These are phyloP conservation scores for Apiosordaria backusii DNA, from an alignment of 495 filamentous ascomycete genomes.

Conservation along the genomic window DNA sequence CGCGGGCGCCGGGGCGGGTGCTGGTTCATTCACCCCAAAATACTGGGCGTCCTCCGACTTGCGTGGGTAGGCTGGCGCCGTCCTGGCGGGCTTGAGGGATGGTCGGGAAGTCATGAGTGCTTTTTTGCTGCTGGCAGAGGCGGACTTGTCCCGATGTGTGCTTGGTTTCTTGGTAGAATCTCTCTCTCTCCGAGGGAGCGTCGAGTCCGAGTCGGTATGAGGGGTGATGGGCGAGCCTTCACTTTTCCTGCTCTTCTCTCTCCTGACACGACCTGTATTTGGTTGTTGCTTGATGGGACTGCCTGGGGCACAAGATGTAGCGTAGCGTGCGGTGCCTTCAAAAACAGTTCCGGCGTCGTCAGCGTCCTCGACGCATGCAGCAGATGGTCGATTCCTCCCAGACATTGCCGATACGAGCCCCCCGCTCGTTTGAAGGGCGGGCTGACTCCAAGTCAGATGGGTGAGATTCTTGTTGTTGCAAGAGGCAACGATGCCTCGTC, in stretches of 20 bases:
- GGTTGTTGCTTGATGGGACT: constrained; percentile 44
- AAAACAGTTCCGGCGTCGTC: constrained; percentile 43
- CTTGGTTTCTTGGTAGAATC: constrained; percentile 26
- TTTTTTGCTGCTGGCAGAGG: constrained; percentile 23
- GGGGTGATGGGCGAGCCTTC: constrained; percentile 32
- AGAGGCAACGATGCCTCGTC: constrained; percentile 32
- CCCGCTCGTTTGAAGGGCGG: constrained; percentile 19
- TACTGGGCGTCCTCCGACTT: constrained; percentile 26
- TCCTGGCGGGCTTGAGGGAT: constrained; percentile 31
- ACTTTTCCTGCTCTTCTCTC: constrained; percentile 33
- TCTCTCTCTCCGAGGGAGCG: constrained; percentile 33
- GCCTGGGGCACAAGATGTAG: constrained; percentile 33
- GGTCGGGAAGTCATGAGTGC: constrained; percentile 30
- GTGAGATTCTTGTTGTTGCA: constrained; percentile 12
- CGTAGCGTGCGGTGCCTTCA: constrained; percentile 38
- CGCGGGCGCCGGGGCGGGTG: constrained; percentile 30
- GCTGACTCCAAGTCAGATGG: constrained; percentile 8
- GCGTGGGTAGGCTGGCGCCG: constrained; percentile 19
- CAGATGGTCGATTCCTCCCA: constrained; percentile 21
- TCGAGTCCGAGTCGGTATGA: constrained; percentile 45
- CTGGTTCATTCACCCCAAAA: constrained; percentile 37
- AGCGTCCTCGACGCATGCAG: constrained; percentile 49
- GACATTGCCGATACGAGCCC: constrained; percentile 33
- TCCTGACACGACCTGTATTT: constrained; percentile 43
- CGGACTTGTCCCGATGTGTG: constrained; percentile 33